These are phyloP conservation scores for Nigrograna mackinnonii DNA, from an alignment of 2,329 filamentous ascomycete species.

Conservation along the genomic window DNA sequence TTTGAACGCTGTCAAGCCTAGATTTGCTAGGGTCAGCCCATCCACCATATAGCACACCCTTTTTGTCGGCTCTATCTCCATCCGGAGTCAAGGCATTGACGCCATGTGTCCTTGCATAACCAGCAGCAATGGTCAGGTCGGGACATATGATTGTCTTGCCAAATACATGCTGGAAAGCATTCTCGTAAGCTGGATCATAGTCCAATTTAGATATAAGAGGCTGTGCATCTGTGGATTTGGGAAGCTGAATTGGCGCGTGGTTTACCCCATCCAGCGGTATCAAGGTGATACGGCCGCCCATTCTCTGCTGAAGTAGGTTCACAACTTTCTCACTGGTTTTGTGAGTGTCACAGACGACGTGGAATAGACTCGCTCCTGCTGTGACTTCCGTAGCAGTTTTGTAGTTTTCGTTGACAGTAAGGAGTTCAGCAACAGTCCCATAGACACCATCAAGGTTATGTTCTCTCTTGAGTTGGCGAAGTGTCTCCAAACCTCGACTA, in stretches of 20 bases:
- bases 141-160: constrained; percentile 94
- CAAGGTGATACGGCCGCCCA: constrained; percentile 87
- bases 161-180: constrained; percentile 92
- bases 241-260: constrained; percentile 72
- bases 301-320: constrained; percentile 76
- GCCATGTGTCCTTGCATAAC: constrained; percentile 90
- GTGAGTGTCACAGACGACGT: constrained; percentile 93
- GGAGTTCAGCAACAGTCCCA: constrained; percentile 90
- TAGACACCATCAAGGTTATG: constrained; percentile 83
- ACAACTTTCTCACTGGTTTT: constrained; percentile 82
- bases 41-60: constrained; percentile 92
- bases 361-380: constrained; percentile 89
- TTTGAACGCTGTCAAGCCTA: constrained; percentile 80
- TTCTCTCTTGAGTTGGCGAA: constrained; percentile 80
- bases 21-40: constrained; percentile 87
- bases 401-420: constrained; percentile 83
- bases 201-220: constrained; percentile 83
- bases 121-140: constrained; percentile 81
- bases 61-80: constrained; percentile 92
- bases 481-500: constrained; percentile 81
- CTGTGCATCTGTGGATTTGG: constrained; percentile 83
- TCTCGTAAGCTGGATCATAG: constrained; percentile 77
- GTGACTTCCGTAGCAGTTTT: constrained; percentile 90
- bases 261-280: constrained; percentile 87
- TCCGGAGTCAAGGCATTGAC: constrained; percentile 93